Percentiles rank a stretch among this genome's conserved stretches.
These are phyloP conservation scores for Fusarium liriodendri DNA, from an alignment of 2,329 filamentous ascomycete genomes.

Conservation along the genomic window DNA sequence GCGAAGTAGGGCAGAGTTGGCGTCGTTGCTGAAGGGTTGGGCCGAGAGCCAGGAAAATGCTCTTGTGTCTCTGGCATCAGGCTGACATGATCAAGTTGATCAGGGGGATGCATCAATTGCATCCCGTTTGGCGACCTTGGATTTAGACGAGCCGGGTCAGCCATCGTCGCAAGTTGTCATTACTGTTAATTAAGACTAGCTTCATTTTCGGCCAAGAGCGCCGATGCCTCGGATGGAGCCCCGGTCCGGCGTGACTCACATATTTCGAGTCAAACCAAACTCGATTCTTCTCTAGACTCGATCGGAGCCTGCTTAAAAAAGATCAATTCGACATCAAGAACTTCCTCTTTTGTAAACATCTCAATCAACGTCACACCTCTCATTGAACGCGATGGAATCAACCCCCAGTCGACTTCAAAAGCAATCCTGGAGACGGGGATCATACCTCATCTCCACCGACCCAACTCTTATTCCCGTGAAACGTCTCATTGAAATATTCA, in stretches of 20 bases:
- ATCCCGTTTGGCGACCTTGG: no score
- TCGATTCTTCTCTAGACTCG: neutral
- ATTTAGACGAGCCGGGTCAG: no score
- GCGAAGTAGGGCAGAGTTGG: no score
- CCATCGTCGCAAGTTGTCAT: no score
- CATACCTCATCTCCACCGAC: constrained; percentile 68
- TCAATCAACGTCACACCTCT: neutral
- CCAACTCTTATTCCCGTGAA: constrained; percentile 59
- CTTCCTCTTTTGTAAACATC: neutral
- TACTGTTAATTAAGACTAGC: neutral
- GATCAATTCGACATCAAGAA: neutral
- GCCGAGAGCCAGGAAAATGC: no score
- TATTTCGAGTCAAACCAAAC: no score
- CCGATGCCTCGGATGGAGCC: neutral
- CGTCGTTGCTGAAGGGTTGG: no score
- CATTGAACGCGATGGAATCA: neutral
- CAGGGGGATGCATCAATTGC: no score
- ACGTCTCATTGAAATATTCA: constrained; percentile 61
- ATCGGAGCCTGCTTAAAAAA: neutral
- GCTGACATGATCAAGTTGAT: no score
- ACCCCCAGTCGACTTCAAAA: neutral
- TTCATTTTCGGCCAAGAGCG: neutral
- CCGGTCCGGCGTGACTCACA: neutral
- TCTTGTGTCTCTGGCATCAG: no score
- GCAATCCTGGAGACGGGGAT: constrained; percentile 54